Percentiles rank a stretch among this genome's conserved stretches.
Evolutionary conservation across 164 flowering plant genomes (phyloP).

Genomic region (Vitis rupestris): DNA sequence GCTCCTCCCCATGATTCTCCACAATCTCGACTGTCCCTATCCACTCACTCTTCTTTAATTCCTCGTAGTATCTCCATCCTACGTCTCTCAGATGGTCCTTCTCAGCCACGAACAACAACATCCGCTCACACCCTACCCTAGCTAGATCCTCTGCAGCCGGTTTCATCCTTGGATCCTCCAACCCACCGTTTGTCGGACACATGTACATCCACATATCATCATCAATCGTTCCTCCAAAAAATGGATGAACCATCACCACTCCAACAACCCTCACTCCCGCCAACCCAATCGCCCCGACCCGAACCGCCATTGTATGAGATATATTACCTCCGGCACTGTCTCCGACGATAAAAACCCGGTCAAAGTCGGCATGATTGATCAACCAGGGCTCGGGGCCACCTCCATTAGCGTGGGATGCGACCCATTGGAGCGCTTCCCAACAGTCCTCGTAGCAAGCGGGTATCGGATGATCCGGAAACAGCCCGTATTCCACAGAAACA

Average conservation of each 20-base stretch:
- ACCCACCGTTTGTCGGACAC: conserved; percentile 24
- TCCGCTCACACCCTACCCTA: conserved; percentile 22
- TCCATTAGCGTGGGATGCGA: conserved; percentile 13
- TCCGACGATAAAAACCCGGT: conserved; percentile 27
- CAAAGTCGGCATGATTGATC: conserved; percentile 19
- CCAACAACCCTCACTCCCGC: conserved; percentile 18
- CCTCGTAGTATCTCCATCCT: conserved; percentile 19
- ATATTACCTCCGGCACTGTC: conserved; percentile 45
- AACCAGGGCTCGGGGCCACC: conserved; percentile 27
- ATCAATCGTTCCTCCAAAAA: conserved; percentile 21
- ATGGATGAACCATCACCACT: conserved; percentile 33
- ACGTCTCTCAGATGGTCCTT: conserved; percentile 19
- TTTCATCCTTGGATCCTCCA: conserved; percentile 31
- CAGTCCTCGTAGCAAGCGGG: conserved; percentile 21
- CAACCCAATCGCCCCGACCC: conserved; percentile 17
- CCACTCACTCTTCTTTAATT: conserved; percentile 33
- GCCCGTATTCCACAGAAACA: conserved; percentile 22
- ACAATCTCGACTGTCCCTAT: conserved; percentile 28
- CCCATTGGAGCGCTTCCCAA: conserved; percentile 24
- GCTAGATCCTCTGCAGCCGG: conserved; percentile 31
- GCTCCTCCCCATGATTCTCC: conserved; percentile 21
- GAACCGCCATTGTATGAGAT: conserved; percentile 17
- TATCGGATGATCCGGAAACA: conserved; percentile 23
- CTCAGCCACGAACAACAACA: conserved; percentile 33
- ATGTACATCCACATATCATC: conserved; percentile 26